A percentile compares a stretch with the other conserved stretches of the same genome.
Evolutionary conservation across 73 alveolate genomes (phyloP).

Genomic region (Strombidium stylifer): DNA sequence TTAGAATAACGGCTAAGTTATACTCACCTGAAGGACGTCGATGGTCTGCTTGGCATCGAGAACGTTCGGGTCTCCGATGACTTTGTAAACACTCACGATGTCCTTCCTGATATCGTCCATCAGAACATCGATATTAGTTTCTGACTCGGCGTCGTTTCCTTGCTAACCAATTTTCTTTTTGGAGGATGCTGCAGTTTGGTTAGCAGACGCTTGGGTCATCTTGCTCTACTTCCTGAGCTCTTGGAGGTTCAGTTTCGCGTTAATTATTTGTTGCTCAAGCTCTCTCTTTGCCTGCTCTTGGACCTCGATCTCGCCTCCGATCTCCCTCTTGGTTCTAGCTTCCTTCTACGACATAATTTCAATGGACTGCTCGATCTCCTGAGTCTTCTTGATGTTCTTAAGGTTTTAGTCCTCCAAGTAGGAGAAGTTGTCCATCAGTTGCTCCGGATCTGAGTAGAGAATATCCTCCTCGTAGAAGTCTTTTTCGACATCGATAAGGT

Average conservation of each 20-base stretch:
- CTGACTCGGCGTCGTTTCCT: conserved; percentile 44
- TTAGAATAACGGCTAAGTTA: neutral
- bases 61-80: conserved; percentile 15
- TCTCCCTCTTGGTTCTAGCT: conserved; percentile 16
- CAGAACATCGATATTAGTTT: conserved; percentile 50
- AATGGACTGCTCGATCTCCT: conserved; percentile 69
- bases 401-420: conserved; percentile 76
- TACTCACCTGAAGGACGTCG: conserved; percentile 27
- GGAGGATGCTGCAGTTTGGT: conserved; percentile 26
- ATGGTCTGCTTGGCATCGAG: conserved; percentile 21
- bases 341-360: conserved; percentile 61
- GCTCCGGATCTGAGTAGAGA: conserved; percentile 76
- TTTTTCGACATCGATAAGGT: conserved; percentile 30
- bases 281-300: conserved; percentile 20
- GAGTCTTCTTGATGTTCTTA: conserved; percentile 66
- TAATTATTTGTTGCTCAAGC: conserved; percentile 46
- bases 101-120: conserved; percentile 33
- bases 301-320: conserved; percentile 43
- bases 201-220: conserved; percentile 3
- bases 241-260: conserved; percentile 35
- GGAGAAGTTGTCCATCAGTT: conserved; percentile 67
- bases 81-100: conserved; percentile 28
- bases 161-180: conserved; percentile 24
- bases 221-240: conserved; percentile 50
- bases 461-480: conserved; percentile 60